These are phyloP conservation scores for Mycena alexandri DNA, from an alignment of 768 basidiomycete genomes.

Conservation along the genomic window DNA sequence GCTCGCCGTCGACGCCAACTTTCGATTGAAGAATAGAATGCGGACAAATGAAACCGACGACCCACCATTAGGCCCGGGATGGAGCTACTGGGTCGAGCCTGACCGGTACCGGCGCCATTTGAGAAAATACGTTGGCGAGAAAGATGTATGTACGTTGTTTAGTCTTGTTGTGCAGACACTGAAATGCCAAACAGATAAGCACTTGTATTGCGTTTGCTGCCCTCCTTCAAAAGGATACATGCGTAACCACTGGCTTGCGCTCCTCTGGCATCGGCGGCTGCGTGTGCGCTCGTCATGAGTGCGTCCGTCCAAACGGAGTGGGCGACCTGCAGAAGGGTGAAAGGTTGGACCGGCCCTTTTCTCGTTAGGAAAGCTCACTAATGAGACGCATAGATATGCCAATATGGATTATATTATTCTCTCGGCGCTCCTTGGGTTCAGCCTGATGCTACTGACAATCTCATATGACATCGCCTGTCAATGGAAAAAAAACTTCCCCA, in stretches of 20 bases:
- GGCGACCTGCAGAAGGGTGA: no score
- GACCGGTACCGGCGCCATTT: neutral
- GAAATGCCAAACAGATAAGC: neutral
- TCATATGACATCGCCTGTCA: no score
- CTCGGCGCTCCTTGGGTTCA: no score
- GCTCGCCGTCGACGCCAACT: conserved; percentile 1
- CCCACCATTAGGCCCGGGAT: neutral
- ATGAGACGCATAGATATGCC: no score
- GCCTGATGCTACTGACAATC: no score
- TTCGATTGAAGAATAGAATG: neutral
- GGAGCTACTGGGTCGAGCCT: neutral
- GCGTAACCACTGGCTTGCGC: neutral
- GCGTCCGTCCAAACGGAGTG: no score
- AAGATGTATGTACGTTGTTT: conserved; percentile 2
- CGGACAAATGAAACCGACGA: neutral
- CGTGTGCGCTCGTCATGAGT: no score
- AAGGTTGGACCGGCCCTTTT: no score
- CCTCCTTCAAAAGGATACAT: neutral
- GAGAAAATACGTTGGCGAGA: conserved; percentile 1
- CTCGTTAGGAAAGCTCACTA: no score
- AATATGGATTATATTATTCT: no score
- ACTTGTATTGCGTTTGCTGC: neutral
- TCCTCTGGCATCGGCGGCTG: neutral
- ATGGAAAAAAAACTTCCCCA: no score
- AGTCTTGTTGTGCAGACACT: neutral